These are phyloP conservation scores for Kernera saxatilis DNA, from an alignment of 345 rosid species.

Conservation along the genomic window DNA sequence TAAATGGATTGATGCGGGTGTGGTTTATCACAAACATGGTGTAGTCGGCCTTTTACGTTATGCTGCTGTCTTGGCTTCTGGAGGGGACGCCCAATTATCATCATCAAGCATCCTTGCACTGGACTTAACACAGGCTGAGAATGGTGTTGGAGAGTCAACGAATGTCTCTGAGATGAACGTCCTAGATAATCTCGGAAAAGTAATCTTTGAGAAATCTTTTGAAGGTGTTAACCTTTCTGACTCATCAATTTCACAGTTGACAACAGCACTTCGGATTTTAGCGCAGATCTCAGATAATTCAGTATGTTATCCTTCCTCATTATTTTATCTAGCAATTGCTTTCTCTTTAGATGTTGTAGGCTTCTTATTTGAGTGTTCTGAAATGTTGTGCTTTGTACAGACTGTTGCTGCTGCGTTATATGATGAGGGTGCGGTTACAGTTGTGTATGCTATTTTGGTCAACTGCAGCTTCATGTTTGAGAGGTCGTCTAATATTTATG, in stretches of 20 bases:
- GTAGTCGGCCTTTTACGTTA: conserved; percentile 85
- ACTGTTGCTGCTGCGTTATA: conserved; percentile 76
- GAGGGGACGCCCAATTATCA: conserved; percentile 85
- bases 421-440: conserved; percentile 81
- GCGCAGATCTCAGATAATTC: conserved; percentile 81
- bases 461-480: conserved; percentile 88
- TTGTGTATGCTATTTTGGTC: conserved; percentile 71
- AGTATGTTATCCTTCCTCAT: conserved; percentile 41
- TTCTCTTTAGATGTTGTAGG: conserved; percentile 8
- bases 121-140: conserved; percentile 72
- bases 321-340: not conserved
- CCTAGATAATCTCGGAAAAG: conserved; percentile 84
- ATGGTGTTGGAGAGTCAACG: conserved; percentile 66
- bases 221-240: conserved; percentile 84
- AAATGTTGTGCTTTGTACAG: conserved; percentile 41
- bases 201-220: conserved; percentile 70
- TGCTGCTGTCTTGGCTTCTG: conserved; percentile 84
- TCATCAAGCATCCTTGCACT: conserved; percentile 68
- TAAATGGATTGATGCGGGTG: conserved; percentile 94
- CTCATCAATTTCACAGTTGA: conserved; percentile 82
- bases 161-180: conserved; percentile 67
- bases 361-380: conserved; percentile 1
- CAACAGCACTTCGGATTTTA: conserved; percentile 82
- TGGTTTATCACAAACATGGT: conserved; percentile 90
- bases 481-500: conserved; percentile 86